These are phyloP conservation scores for Rhytidiadelphus loreus DNA, from an alignment of 225 moss, liverwort and hornwort genomes.

Conservation along the genomic window DNA sequence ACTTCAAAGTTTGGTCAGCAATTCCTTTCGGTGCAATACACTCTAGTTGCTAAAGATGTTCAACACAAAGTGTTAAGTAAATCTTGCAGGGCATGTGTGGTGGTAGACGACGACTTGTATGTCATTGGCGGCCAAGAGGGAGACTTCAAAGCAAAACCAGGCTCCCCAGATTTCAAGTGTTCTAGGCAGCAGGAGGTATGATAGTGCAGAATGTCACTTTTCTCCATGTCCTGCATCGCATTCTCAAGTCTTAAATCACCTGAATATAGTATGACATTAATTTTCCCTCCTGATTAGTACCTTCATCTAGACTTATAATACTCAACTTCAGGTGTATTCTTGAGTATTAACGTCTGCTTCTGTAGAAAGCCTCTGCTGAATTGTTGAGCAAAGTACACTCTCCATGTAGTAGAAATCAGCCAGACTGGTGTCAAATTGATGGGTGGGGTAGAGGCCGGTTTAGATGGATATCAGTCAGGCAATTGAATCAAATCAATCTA, in stretches of 20 bases:
- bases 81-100: conserved; percentile 36
- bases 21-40: not conserved
- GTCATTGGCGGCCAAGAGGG: conserved; percentile 54
- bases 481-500: not conserved
- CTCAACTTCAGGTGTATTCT: not conserved
- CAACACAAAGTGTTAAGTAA: not conserved
- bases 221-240: not conserved
- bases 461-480: not conserved
- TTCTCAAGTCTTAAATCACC: not conserved
- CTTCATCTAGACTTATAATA: not conserved
- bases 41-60: not conserved
- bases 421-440: not conserved
- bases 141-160: conserved; percentile 41
- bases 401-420: not conserved
- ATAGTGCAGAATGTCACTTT: not conserved
- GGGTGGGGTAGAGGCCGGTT: not conserved
- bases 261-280: not conserved
- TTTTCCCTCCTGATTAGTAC: not conserved
- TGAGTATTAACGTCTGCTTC: not conserved
- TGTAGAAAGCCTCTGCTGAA: not conserved
- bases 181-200: conserved; percentile 41
- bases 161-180: conserved; percentile 32
- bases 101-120: conserved; percentile 21
- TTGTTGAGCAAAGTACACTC: not conserved
- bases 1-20: not conserved